Evolutionary conservation across 495 filamentous ascomycete species (phyloP).

Genomic region (Lasiosphaeria miniovina): DNA sequence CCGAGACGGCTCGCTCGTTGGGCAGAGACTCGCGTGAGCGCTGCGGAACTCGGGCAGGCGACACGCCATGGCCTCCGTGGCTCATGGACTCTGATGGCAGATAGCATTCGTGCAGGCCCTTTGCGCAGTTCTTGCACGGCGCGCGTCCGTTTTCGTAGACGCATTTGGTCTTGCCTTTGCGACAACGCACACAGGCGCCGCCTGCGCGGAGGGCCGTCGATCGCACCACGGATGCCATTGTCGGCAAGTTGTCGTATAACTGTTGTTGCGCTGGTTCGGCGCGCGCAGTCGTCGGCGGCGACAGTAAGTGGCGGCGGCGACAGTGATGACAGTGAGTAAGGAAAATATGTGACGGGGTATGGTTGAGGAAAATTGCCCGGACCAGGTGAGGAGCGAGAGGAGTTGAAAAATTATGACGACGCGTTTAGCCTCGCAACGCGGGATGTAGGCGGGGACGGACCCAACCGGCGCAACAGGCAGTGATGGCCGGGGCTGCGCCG

Average conservation of each 20-base stretch:
- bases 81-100: slow-evolving; percentile 49
- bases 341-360: background rate
- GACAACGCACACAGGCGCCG: slow-evolving; percentile 53
- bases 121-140: slow-evolving; percentile 53
- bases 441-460: background rate
- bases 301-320: background rate
- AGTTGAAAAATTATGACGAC: background rate
- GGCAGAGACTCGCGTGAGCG: slow-evolving; percentile 44
- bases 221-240: slow-evolving; percentile 45
- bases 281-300: slow-evolving; percentile 3
- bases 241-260: background rate
- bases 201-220: slow-evolving; percentile 51
- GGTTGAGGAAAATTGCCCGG: background rate
- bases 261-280: background rate
- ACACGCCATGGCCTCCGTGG: slow-evolving; percentile 46
- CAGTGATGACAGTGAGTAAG: background rate
- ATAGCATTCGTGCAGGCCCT: slow-evolving; percentile 54
- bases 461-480: slow-evolving; percentile 16
- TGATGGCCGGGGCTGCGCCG: slow-evolving; percentile 26
- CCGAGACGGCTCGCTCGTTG: slow-evolving; percentile 42
- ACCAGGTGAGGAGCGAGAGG: no score
- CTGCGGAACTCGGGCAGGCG: slow-evolving; percentile 32
- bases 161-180: slow-evolving; percentile 54
- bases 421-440: background rate
- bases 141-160: slow-evolving; percentile 52